Conservation (phyloP, 2,329 filamentous ascomycete genomes). For the Teratosphaeria pseudoeucalypti region DNA sequence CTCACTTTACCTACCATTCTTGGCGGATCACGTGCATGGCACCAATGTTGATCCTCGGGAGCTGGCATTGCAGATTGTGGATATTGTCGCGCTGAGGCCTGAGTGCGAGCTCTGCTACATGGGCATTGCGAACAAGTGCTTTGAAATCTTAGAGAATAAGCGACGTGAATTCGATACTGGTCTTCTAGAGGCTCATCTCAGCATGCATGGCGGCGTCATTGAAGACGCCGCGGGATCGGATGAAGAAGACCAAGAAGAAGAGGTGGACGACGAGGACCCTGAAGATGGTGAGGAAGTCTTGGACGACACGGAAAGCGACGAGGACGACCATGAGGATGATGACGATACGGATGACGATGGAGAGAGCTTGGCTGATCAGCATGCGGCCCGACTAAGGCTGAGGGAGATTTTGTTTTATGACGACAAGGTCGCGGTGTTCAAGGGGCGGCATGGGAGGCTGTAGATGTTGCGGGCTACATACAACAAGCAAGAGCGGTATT, state of each 20-base stretch:
- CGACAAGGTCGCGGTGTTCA: slow-evolving; percentile 72
- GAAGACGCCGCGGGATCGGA: slow-evolving; percentile 26
- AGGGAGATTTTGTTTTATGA: slow-evolving; percentile 77
- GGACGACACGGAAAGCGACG: slow-evolving; percentile 28
- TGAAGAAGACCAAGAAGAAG: slow-evolving; percentile 38
- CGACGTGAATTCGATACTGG: slow-evolving; percentile 28
- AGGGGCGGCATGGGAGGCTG: slow-evolving; percentile 53
- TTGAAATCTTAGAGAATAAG: slow-evolving; percentile 63
- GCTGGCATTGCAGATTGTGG: slow-evolving; percentile 63
- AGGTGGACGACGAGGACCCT: slow-evolving; percentile 39
- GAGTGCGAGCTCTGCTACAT: slow-evolving; percentile 71
- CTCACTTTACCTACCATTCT: slow-evolving; percentile 59
- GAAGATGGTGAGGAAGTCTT: slow-evolving; percentile 26
- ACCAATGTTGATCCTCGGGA: slow-evolving; percentile 53
- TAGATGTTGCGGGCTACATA: slow-evolving; percentile 9
- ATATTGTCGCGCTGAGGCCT: slow-evolving; percentile 65
- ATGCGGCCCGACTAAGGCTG: slow-evolving; percentile 45
- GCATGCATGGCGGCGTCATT: slow-evolving; percentile 19
- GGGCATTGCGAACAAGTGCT: slow-evolving; percentile 67
- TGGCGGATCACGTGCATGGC: slow-evolving; percentile 51
- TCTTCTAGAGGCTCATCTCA: slow-evolving; percentile 41
- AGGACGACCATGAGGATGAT: slow-evolving; percentile 22
- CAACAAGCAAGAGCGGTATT: not conserved
- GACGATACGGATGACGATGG: slow-evolving; percentile 24
- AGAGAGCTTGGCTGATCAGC: slow-evolving; percentile 1